Conservation (phyloP, 2,329 filamentous ascomycete genomes). For the Paecilomyces niveus region DNA sequence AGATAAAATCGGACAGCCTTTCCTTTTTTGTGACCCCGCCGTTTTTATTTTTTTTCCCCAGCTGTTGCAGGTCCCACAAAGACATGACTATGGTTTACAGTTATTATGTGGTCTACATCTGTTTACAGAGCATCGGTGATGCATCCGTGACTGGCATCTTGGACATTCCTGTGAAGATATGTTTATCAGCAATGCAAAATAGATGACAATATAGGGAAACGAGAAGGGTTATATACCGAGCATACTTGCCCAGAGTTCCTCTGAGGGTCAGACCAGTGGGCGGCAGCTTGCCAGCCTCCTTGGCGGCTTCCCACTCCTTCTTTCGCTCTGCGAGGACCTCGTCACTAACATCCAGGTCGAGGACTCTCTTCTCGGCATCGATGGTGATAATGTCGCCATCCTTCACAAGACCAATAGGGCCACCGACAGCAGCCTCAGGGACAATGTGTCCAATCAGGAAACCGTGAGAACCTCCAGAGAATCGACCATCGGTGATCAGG, state of each 20-base stretch:
- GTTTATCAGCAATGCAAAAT: conserved; percentile 1
- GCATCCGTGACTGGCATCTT: conserved; percentile 42
- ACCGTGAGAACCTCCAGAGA: conserved; percentile 67
- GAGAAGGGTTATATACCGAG: conserved; percentile 28
- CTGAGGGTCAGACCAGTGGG: conserved; percentile 52
- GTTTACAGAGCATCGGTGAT: conserved; percentile 34
- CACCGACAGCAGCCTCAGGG: conserved; percentile 78
- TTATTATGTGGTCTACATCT: neutral
- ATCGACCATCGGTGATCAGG: conserved; percentile 61
- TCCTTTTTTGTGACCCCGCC: neutral
- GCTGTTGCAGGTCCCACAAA: neutral
- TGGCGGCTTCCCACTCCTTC: conserved; percentile 51
- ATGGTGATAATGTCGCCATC: conserved; percentile 78
- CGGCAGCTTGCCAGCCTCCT: conserved; percentile 30
- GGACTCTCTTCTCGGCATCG: conserved; percentile 65
- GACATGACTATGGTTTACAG: neutral
- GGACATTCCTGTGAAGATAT: conserved; percentile 23
- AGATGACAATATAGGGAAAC: neutral
- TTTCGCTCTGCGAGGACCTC: conserved; percentile 55
- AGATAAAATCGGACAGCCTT: neutral
- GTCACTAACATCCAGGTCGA: conserved; percentile 59
- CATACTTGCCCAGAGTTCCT: conserved; percentile 67
- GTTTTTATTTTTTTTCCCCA: neutral
- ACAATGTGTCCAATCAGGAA: conserved; percentile 86
- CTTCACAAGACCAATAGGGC: conserved; percentile 73